phyloP scores from a whole-genome alignment of 768 basidiomycete genomes.

The Hygrocybe punicea region DNA sequence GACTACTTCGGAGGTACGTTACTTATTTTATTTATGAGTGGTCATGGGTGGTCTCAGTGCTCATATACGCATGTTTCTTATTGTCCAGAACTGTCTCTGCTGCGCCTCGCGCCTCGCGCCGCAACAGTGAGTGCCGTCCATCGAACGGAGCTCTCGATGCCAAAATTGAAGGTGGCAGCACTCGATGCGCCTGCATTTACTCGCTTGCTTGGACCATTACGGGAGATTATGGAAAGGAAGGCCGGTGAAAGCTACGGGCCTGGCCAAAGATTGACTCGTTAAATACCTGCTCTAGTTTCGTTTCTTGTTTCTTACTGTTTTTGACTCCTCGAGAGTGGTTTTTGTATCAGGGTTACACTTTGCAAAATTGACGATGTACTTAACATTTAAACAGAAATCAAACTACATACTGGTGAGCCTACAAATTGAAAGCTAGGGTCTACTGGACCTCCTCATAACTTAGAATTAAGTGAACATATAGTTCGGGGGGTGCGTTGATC shows the following conservation, averaged over 20 bases:
- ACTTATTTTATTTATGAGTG: slow-evolving; percentile 1
- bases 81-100: slow-evolving; percentile 77
- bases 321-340: not conserved
- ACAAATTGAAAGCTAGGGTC: no score
- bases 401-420: no score
- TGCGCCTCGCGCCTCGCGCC: slow-evolving; percentile 85
- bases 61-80: not conserved
- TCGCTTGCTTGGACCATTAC: slow-evolving; percentile 84
- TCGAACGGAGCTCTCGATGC: slow-evolving; percentile 44
- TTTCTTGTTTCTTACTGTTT: not conserved
- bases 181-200: slow-evolving; percentile 93
- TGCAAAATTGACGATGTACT: no score
- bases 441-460: no score
- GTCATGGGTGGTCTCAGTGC: slow-evolving; percentile 1
- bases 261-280: not conserved
- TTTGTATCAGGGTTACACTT: no score
- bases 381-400: no score
- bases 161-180: slow-evolving; percentile 88
- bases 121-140: slow-evolving; percentile 89
- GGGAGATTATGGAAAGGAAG: slow-evolving; percentile 89
- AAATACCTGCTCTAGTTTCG: not conserved
- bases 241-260: slow-evolving; percentile 72
- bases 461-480: no score
- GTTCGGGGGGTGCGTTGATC: no score
- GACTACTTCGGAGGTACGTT: slow-evolving; percentile 95